These are phyloP conservation scores for Fusarium sp. DNA, from an alignment of 2,329 filamentous ascomycete species.

Conservation along the genomic window DNA sequence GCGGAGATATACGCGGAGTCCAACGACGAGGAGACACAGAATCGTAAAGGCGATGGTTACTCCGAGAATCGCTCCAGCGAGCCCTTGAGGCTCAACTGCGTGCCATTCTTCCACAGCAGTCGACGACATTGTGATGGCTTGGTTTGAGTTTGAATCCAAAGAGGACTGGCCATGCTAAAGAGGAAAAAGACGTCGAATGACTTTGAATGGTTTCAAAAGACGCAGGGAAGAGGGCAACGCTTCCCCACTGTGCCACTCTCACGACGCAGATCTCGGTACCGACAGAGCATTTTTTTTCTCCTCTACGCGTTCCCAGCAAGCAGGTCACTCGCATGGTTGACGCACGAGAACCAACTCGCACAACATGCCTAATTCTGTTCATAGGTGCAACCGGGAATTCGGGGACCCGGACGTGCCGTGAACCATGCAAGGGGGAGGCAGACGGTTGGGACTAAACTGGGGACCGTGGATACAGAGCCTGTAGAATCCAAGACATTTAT, in stretches of 20 bases:
- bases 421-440: not conserved
- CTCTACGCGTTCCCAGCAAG: not conserved
- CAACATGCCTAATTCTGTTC: not conserved
- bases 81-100: not conserved
- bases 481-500: not conserved
- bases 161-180: not conserved
- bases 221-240: not conserved
- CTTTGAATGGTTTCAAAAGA: not conserved
- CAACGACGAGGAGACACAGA: not conserved
- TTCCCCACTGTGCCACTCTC: not conserved
- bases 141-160: not conserved
- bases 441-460: not conserved
- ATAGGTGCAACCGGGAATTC: not conserved
- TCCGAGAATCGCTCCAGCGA: slow-evolving; percentile 6
- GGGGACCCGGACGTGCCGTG: not conserved
- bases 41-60: not conserved
- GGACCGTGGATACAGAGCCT: not conserved
- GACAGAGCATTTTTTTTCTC: not conserved
- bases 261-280: not conserved
- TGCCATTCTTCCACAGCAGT: slow-evolving; percentile 1
- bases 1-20: slow-evolving; percentile 1
- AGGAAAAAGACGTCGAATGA: not conserved
- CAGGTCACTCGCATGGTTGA: not conserved
- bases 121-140: not conserved
- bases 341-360: not conserved